A percentile compares a stretch with the other conserved stretches of the same genome.
These are phyloP conservation scores for Phlebiopsis flavidoalba DNA, from an alignment of 768 basidiomycete species.

Conservation along the genomic window DNA sequence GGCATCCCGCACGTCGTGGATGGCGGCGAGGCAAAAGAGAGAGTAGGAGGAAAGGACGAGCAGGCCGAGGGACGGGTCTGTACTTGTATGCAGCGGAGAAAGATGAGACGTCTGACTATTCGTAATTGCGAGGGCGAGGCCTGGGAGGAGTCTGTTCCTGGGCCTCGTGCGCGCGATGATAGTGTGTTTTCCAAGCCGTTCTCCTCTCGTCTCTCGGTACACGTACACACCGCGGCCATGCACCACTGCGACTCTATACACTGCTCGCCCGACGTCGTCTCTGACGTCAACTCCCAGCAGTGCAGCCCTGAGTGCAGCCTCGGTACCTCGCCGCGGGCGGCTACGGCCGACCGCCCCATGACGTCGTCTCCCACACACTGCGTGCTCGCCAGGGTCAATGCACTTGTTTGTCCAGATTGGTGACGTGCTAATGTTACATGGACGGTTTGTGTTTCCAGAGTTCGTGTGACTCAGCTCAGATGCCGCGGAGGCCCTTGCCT, in stretches of 20 bases:
- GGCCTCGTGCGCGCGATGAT: background rate
- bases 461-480: background rate
- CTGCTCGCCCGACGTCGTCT: too few species aligned
- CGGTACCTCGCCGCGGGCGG: too few species aligned
- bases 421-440: background rate
- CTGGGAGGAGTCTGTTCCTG: background rate
- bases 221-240: too few species aligned
- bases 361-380: too few species aligned
- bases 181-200: too few species aligned
- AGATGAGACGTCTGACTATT: background rate
- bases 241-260: too few species aligned
- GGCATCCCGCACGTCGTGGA: conserved; percentile 15
- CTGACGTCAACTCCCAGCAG: too few species aligned
- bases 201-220: too few species aligned
- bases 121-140: background rate
- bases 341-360: too few species aligned
- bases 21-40: background rate
- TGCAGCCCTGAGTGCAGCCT: too few species aligned
- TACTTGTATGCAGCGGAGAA: background rate
- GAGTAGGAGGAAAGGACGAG: background rate
- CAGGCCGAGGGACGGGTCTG: background rate
- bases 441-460: background rate
- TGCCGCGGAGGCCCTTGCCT: conserved; percentile 33
- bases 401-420: background rate
- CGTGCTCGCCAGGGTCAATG: too few species aligned